Conservation (phyloP, 805 yeast species). For the Teunomyces atbi region DNA sequence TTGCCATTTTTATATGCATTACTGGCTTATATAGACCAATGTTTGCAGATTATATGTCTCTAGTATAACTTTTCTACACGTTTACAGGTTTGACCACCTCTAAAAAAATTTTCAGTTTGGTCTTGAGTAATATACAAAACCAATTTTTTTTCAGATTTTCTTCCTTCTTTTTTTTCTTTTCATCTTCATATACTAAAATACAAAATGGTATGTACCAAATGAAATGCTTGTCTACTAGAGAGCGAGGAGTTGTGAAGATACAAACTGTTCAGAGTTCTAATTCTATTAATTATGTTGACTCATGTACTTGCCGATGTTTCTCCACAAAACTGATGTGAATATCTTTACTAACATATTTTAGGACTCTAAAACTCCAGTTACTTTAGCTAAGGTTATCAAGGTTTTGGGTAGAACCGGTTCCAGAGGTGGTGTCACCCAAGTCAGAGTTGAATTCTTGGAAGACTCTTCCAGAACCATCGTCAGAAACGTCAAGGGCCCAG, state of each 20-base stretch:
- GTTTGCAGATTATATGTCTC: background rate
- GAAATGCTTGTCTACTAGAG: constrained; percentile 6
- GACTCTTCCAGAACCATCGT: constrained; percentile 93
- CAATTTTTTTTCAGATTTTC: background rate
- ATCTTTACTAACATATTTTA: constrained; percentile 3
- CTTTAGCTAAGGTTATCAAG: constrained; percentile 99
- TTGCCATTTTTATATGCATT: background rate
- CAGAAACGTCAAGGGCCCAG: constrained; percentile 98
- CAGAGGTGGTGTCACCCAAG: constrained; percentile 99
- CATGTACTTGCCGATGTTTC: background rate
- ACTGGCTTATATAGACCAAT: background rate
- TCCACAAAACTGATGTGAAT: background rate
- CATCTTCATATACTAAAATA: constrained; percentile 12
- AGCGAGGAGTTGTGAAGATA: too few species aligned
- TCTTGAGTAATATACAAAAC: constrained; percentile 4
- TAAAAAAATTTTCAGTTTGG: constrained; percentile 4
- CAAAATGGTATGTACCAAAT: constrained; percentile 20
- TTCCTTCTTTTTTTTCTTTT: constrained; percentile 11
- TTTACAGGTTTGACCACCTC: constrained; percentile 6
- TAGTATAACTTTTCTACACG: too few species aligned
- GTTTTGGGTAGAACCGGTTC: constrained; percentile 99
- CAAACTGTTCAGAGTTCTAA: too few species aligned
- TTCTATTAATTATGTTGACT: too few species aligned
- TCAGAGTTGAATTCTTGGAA: constrained; percentile 95
- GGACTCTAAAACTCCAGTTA: constrained; percentile 86